Evolutionary conservation across 768 basidiomycete genomes (phyloP).

Genomic region (Boletus rufocinnamomeus): DNA sequence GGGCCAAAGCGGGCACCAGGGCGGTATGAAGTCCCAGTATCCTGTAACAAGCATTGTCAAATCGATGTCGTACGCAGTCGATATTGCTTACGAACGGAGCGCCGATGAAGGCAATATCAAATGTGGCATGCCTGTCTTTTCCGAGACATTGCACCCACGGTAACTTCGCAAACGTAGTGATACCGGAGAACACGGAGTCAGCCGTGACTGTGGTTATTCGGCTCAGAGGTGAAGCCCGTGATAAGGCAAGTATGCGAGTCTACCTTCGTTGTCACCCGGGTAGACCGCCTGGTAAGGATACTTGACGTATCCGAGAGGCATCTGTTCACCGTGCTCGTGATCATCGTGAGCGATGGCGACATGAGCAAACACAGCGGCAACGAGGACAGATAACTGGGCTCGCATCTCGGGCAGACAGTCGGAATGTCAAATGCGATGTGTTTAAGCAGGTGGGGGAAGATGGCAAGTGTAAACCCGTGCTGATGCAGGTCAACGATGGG

Average conservation of each 20-base stretch:
- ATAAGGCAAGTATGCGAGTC: too few relatives aligned
- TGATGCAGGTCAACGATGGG: background rate
- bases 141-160: conserved; percentile 81
- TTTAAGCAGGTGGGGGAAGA: background rate
- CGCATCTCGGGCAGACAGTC: conserved; percentile 23
- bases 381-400: conserved; percentile 24
- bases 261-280: conserved; percentile 61
- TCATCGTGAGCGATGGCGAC: conserved; percentile 39
- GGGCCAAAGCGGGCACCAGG: conserved; percentile 88
- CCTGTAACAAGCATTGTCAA: conserved; percentile 36
- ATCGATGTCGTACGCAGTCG: background rate
- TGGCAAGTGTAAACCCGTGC: background rate
- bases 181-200: conserved; percentile 80
- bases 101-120: conserved; percentile 84
- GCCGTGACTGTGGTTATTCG: conserved; percentile 54
- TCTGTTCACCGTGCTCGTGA: conserved; percentile 51
- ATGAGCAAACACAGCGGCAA: conserved; percentile 29
- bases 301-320: conserved; percentile 66
- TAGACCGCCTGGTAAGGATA: conserved; percentile 63
- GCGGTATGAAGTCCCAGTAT: conserved; percentile 75
- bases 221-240: background rate
- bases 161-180: conserved; percentile 85
- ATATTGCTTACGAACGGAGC: conserved; percentile 65
- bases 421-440: background rate
- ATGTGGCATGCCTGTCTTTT: conserved; percentile 52